phyloP scores from a whole-genome alignment of 169 alveolate genomes.

The Babesia bigemina region DNA sequence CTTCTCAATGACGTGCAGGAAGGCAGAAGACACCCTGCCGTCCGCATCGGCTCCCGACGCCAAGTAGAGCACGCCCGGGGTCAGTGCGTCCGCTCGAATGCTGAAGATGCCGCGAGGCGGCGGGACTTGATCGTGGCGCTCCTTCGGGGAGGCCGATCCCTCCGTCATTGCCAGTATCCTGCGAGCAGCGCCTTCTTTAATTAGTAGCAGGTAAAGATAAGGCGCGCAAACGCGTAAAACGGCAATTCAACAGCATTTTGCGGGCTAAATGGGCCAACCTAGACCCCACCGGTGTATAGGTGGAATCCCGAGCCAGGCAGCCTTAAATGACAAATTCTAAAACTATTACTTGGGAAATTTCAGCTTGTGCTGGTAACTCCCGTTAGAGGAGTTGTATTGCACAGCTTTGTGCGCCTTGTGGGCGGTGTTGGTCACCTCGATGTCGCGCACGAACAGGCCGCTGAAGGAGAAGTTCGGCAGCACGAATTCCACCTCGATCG shows the following conservation, averaged over 20 bases:
- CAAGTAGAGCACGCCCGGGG: slow-evolving; percentile 24
- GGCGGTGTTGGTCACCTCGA: not conserved
- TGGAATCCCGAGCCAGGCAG: not conserved
- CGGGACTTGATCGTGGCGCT: slow-evolving; percentile 5
- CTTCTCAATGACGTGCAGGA: slow-evolving; percentile 9
- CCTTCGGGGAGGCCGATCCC: not conserved
- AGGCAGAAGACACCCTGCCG: slow-evolving; percentile 10
- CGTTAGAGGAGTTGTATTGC: slow-evolving; percentile 6
- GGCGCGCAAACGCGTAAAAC: too few relatives aligned
- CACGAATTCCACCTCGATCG: slow-evolving; percentile 28
- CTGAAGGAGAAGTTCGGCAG: slow-evolving; percentile 41
- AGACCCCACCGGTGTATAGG: not conserved
- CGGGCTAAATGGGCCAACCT: not conserved
- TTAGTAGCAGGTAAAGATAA: too few relatives aligned
- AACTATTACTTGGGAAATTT: slow-evolving; percentile 9
- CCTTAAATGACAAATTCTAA: not conserved
- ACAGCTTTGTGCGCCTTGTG: not conserved
- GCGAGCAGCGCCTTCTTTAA: too few relatives aligned
- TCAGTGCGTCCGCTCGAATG: slow-evolving; percentile 19
- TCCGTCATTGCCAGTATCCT: not conserved
- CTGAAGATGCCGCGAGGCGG: slow-evolving; percentile 32
- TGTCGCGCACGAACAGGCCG: slow-evolving; percentile 41
- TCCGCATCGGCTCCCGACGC: slow-evolving; percentile 26
- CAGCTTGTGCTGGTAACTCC: slow-evolving; percentile 11
- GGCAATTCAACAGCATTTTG: too few relatives aligned